Base-by-base conservation (phyloP, 768 basidiomycete genomes). In the Vishniacozyma victoriae region DNA sequence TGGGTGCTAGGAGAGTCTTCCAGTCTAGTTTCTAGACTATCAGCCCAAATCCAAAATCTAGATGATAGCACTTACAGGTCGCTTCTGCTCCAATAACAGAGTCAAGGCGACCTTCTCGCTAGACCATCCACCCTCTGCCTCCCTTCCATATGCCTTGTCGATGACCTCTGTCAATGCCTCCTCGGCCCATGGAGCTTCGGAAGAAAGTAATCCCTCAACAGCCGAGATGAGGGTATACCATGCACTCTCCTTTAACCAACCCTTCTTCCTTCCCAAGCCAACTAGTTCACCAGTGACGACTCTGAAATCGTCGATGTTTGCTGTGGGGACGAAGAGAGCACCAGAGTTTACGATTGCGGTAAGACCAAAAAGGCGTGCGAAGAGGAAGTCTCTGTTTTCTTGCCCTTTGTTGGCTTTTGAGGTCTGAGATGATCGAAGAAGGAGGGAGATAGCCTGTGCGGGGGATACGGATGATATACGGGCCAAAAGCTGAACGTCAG, bases 351-450 rank as follows among this genome's bases (percentile, higher is more conserved):
- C 79, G 60, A 96, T 76, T 14, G 89, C 78, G 15, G 83, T 83
- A 49, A 95, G 75, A 15, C 93, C 93, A 69, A 97, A 95, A 11
- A 99, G 76, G 22, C 88, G 82, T 9, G 90, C 91, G 67, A 99
- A 96, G 42, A 90, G 77, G 41, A 87, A 74, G 70, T 99, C 93
- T 49, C 93, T 82, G 72, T 91, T 87, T 72, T 97, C 93, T 65
- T 90, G 85, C 2, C 90, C 85, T 35, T 82, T 83, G 81, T 86
- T 84, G 13, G 84, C 85, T 27, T 82, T 81, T 54, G 82, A 79
- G 3, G 78, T 75, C 69, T 85, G 82, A 14, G 87, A 83, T 48
- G 79, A 76, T 45, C 86, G 82, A 33, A 83, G 64, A 35, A 95
- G 75, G 29, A 95, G 77, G n/a, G 79, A 76, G 15, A 90, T 63